Percentiles rank a stretch among this genome's conserved stretches.
Conservation (phyloP, 331 rosid species). For the Erythrophleum ivorense region DNA sequence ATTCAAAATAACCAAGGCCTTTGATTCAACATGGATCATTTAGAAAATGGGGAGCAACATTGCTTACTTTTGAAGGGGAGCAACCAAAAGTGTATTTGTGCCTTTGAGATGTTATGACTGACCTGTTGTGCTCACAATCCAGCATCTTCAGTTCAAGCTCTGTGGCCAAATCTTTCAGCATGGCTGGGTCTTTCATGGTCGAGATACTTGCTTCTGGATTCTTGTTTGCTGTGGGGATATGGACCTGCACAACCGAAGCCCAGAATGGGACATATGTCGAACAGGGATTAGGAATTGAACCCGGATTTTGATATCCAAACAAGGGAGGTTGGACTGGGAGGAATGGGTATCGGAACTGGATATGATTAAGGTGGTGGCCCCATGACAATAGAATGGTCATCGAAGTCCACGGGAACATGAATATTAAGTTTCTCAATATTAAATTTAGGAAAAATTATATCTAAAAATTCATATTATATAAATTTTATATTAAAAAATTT, state of each 20-base stretch:
- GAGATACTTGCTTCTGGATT: slow-evolving; percentile 60
- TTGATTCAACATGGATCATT: too few species aligned
- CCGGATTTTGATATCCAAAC: slow-evolving; percentile 72
- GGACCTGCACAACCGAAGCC: slow-evolving; percentile 61
- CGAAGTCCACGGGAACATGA: slow-evolving; percentile 77
- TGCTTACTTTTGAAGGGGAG: too few species aligned
- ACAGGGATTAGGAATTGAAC: slow-evolving; percentile 64
- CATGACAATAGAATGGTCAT: slow-evolving; percentile 76
- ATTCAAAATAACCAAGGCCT: too few species aligned
- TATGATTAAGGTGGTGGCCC: slow-evolving; percentile 70
- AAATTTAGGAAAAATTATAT: too few species aligned
- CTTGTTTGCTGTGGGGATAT: slow-evolving; percentile 59
- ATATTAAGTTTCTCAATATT: too few species aligned
- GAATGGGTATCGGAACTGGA: slow-evolving; percentile 70
- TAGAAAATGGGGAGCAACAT: too few species aligned
- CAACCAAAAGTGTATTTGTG: too few species aligned
- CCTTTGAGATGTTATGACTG: background rate
- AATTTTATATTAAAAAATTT: too few species aligned
- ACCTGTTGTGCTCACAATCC: slow-evolving; percentile 83
- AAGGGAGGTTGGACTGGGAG: slow-evolving; percentile 63
- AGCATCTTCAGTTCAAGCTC: slow-evolving; percentile 92
- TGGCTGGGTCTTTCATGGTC: slow-evolving; percentile 51
- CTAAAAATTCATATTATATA: too few species aligned
- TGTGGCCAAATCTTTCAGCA: slow-evolving; percentile 73
- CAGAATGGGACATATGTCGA: slow-evolving; percentile 68